These are phyloP conservation scores for Penicillium sp. DNA, from an alignment of 2,329 filamentous ascomycete genomes.

Conservation along the genomic window DNA sequence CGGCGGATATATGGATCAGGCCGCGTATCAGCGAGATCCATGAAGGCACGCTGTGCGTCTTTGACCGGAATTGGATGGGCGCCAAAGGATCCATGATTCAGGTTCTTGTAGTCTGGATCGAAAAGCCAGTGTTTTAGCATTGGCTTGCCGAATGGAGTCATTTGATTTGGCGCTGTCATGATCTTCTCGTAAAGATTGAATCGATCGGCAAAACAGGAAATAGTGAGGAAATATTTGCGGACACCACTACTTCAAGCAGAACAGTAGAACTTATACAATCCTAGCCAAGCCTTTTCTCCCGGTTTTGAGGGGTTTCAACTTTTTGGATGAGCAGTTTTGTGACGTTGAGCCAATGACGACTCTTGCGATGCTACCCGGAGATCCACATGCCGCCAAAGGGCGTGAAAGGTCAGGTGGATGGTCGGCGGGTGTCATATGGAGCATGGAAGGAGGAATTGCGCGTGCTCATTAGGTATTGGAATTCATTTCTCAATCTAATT, in stretches of 20 bases:
- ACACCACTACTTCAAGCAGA: not conserved
- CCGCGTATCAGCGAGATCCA: slow-evolving; percentile 61
- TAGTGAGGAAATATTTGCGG: not conserved
- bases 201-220: not conserved
- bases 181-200: not conserved
- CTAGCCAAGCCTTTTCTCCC: no score
- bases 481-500: no score
- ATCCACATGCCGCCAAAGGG: slow-evolving; percentile 8
- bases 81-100: slow-evolving; percentile 86
- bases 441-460: no score
- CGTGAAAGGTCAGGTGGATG: slow-evolving; percentile 29
- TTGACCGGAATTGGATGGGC: slow-evolving; percentile 64
- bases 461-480: no score
- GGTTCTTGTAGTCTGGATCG: slow-evolving; percentile 62
- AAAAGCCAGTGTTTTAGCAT: slow-evolving; percentile 67
- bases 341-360: slow-evolving; percentile 3
- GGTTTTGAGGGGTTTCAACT: not conserved
- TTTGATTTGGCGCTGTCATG: slow-evolving; percentile 11
- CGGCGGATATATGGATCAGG: slow-evolving; percentile 77
- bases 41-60: slow-evolving; percentile 58
- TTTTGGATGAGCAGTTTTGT: not conserved
- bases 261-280: not conserved
- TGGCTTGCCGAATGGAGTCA: slow-evolving; percentile 49
- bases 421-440: not conserved
- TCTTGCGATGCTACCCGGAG: slow-evolving; percentile 3